Evolutionary conservation across 2,329 filamentous ascomycete genomes (phyloP).

Genomic region (Thelonectria blattea): DNA sequence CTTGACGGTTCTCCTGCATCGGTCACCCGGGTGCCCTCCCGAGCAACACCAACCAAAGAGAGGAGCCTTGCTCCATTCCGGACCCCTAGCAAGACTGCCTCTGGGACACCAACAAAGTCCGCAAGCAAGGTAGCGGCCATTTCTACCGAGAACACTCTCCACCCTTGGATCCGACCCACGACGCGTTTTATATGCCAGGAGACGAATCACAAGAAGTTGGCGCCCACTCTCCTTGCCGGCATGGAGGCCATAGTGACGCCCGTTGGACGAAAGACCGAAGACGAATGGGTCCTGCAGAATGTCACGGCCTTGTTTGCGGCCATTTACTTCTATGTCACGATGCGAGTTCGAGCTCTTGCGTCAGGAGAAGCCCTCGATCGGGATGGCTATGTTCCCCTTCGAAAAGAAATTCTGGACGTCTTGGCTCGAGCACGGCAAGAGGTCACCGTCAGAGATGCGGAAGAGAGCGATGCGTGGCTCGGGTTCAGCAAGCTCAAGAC

Average conservation of each 20-base stretch:
- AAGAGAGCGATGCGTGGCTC: slow-evolving; percentile 58
- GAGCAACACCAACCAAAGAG: slow-evolving; percentile 55
- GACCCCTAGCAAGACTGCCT: slow-evolving; percentile 39
- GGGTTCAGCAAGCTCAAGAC: slow-evolving; percentile 57
- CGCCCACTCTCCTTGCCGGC: slow-evolving; percentile 77
- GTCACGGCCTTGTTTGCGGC: slow-evolving; percentile 63
- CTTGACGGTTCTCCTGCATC: slow-evolving; percentile 36
- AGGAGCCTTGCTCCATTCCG: slow-evolving; percentile 51
- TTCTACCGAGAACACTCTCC: slow-evolving; percentile 48
- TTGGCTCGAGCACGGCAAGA: slow-evolving; percentile 50
- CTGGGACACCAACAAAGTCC: slow-evolving; percentile 51
- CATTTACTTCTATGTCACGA: slow-evolving; percentile 65
- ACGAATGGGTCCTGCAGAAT: slow-evolving; percentile 57
- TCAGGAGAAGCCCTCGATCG: slow-evolving; percentile 48
- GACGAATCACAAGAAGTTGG: slow-evolving; percentile 65
- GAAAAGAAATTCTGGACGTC: slow-evolving; percentile 54
- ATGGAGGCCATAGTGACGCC: slow-evolving; percentile 63
- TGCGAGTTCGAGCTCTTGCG: slow-evolving; percentile 52
- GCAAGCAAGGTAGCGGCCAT: slow-evolving; percentile 39
- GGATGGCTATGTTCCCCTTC: slow-evolving; percentile 51
- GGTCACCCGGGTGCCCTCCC: slow-evolving; percentile 44
- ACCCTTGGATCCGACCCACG: slow-evolving; percentile 72
- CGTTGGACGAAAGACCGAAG: slow-evolving; percentile 50
- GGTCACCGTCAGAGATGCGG: slow-evolving; percentile 44
- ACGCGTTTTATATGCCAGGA: slow-evolving; percentile 68